A percentile compares a stretch with the other conserved stretches of the same genome.
These are phyloP conservation scores for Diacronema lutheri DNA, from an alignment of 78 protist genomes.

Conservation along the genomic window DNA sequence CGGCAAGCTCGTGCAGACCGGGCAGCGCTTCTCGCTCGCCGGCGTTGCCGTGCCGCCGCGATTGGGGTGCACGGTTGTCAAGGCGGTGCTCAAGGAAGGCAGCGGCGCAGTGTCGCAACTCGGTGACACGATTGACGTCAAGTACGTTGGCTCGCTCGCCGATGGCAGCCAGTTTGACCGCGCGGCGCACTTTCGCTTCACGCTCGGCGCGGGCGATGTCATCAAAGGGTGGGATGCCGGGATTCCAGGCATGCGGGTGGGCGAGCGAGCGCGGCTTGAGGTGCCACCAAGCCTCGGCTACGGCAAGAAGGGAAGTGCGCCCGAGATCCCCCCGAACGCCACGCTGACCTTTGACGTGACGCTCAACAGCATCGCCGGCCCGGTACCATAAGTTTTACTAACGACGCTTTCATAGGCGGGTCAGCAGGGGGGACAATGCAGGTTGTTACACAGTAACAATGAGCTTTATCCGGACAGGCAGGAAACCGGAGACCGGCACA, in stretches of 20 bases:
- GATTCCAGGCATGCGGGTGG: background rate
- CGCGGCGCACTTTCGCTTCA: conserved; percentile 29
- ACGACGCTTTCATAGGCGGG: no score
- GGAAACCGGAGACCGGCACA: no score
- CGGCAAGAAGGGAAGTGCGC: background rate
- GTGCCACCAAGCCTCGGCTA: background rate
- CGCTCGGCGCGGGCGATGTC: background rate
- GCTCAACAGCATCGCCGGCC: background rate
- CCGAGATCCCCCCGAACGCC: background rate
- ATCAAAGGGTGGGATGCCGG: background rate
- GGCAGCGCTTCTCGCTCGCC: no score
- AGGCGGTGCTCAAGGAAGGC: no score
- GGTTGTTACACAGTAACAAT: no score
- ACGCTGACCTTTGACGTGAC: background rate
- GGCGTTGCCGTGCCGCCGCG: no score
- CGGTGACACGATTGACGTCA: background rate
- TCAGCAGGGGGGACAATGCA: no score
- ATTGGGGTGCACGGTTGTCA: no score
- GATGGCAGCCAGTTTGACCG: conserved; percentile 84
- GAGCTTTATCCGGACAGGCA: no score
- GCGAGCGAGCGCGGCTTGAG: background rate
- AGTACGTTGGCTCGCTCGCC: conserved; percentile 74
- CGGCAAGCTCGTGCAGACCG: no score
- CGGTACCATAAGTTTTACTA: no score
- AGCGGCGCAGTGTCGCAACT: no score